Evolutionary conservation across 306 rosid species (phyloP), one percentile per base, ranked within the genome.

Genomic region (Cercis canadensis): DNA sequence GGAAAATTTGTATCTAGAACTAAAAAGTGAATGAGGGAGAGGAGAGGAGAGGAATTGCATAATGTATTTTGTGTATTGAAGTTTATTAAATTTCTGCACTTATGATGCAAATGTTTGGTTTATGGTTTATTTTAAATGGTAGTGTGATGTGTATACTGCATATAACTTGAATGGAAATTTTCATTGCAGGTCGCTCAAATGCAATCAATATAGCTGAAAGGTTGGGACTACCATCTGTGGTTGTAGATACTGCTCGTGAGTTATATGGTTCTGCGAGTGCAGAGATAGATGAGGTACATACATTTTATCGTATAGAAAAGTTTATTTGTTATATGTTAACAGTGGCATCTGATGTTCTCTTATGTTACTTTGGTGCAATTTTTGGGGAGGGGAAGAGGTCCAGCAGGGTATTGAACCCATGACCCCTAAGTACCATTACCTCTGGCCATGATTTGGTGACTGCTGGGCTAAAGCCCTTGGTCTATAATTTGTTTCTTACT

Each of bases 151-250:
- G 29, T 11, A 36, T 65, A 41, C 39, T 18, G 24, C 46, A 32
- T 57, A 44, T 31, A 69, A 62, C 62, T 78, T 29, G 18, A 57
- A 24, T 44, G 52, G 45, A 66, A 40, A 11, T 63, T 78, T 57
- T 76, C 47, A 21, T 60, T 78, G 75, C 72, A 90, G 97, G 97
- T 62, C 96, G 97, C 68, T 94, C 98, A 45, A 90, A 94, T 83
- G 98, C 97, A 65, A 87, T 94, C 60, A 90, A 87, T 64, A 86
- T 87, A 74, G 95, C 97, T 7, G 96, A 90, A 87, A 91, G 92
- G 86, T 85, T 94, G 79, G 92, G 96, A 67, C 79, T 91, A 56
- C 90, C 96, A 37, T 75, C 87, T 50, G 21, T 24, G 55, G 85
- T 94, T 82, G 77, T 91, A 46, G 89, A 84, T 62, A 47, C 73